Conservation (phyloP, 2,329 filamentous ascomycete genomes). For the Lachnellula willkommii region DNA sequence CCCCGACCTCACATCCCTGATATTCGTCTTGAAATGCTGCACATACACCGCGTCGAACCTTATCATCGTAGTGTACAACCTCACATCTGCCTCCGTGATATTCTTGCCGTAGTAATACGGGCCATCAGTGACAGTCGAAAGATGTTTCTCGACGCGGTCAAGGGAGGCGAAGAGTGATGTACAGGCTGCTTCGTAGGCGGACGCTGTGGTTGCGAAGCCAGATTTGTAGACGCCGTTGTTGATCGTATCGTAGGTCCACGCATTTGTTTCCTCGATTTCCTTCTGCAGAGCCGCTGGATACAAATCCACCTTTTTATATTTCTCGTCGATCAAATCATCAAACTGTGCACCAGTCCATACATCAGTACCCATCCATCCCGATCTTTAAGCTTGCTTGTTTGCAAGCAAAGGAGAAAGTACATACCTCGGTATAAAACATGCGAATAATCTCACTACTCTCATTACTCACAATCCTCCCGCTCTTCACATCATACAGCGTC, state of each 20-base stretch:
- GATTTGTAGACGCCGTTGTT: constrained; percentile 70
- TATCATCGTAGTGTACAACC: constrained; percentile 60
- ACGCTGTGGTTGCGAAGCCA: constrained; percentile 79
- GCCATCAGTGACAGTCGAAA: constrained; percentile 41
- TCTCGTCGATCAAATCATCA: constrained; percentile 59
- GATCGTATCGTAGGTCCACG: constrained; percentile 72
- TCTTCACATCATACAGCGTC: constrained; percentile 59
- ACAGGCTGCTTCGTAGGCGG: constrained; percentile 75
- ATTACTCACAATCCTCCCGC: constrained; percentile 70
- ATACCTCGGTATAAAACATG: constrained; percentile 73
- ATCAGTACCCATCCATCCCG: not conserved
- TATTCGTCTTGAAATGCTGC: constrained; percentile 74
- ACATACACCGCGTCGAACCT: constrained; percentile 72
- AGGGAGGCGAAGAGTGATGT: constrained; percentile 66
- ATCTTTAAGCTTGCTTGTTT: not conserved
- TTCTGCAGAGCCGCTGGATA: constrained; percentile 59
- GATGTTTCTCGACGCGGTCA: constrained; percentile 68
- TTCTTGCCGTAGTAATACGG: constrained; percentile 71
- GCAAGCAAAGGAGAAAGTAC: constrained; percentile 35
- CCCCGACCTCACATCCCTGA: constrained; percentile 36
- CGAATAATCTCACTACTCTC: constrained; percentile 80
- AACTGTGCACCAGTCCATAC: constrained; percentile 53
- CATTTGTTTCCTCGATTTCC: constrained; percentile 69
- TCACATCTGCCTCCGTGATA: constrained; percentile 77
- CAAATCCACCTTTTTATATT: constrained; percentile 57